Base-by-base conservation (phyloP, 768 basidiomycete species). In the Heimioporus sp. region DNA sequence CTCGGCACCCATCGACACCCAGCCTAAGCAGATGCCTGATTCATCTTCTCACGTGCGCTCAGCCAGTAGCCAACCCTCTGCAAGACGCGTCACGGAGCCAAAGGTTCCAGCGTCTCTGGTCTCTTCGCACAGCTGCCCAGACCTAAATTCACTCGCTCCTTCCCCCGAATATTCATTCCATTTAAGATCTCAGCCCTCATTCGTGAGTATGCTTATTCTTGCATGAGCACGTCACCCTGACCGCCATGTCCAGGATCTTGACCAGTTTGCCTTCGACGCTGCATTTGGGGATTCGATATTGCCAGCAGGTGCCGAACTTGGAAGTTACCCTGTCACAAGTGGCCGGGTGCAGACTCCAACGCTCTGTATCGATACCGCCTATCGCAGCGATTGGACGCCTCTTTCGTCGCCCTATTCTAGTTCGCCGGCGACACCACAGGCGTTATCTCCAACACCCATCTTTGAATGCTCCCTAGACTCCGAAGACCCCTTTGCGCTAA, bases 1-100 rank as follows among this genome's bases (percentile, higher is more conserved):
- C 11, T 87, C 85, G 40, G 80, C 75, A 3, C 82, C 82, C 2
- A 66, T 77, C 20, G 73, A 77, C 43, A 65, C 68, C 5, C 73
- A 57, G 36, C 69, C 70, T 9, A 63, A 66, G 19, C 67, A 73
- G 53, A 42, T 58, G 24, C 66, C 60, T 36, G 64, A 55, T 35
- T 59, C 65, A 4, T 47, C 69, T 7, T 52, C 56, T 28, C 35
- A 12, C 8, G 11, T 47, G 35, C 71, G 69, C 40, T 55, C 67
- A 10, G 40, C 51, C 24, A 69, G 65, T 10, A 61, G 54, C 36
- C 64, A 61, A 12, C 67, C 67, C 3, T 48, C 53, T 9, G 31
- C 53, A 15, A 46, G 57, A 17, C 43, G 48, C 5, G 44, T 24
- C 4, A 54, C 51, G 11, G n/a, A 19, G 30, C 28, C 34, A 17